Base-by-base conservation (phyloP, 805 yeast genomes). In the Hanseniaspora lindneri region DNA sequence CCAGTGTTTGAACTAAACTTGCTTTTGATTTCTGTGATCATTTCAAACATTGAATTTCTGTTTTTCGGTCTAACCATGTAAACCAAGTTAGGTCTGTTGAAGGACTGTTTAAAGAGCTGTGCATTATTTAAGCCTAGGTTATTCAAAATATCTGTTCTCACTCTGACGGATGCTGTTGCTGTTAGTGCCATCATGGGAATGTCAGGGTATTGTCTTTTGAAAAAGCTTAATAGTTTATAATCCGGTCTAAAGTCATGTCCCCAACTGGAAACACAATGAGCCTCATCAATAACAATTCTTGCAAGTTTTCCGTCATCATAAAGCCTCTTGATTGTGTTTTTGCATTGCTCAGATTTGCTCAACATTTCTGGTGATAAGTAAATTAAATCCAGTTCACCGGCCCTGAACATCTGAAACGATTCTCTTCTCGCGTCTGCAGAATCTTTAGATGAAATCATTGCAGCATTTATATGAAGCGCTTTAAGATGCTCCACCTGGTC, bases 181-280 rank as follows among this genome's bases (percentile, higher is more conserved):
- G 98, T 92, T 51, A 92, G 69, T 0, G 97, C 98, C 86, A 92
- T 87, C 52, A 92, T 70, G 1, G 98, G 98, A 4, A 86, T 76
- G 44, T 73, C 73, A 0, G 95, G 94, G 59, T 74, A 92, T 42
- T 76, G 73, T 17, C 66, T 63, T 58, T 86, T 86, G 63, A 92
- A 83, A 54, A 71, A 73, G 30, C 77, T 76, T 59, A 92, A 69
- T 10, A 80, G 82, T 57, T 87, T 84, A 66, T 92, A 92, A 63
- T 92, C 97, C 0, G 97, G 96, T 46, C 98, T 72, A 63, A 92
- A 92, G 64, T 92, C 98, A 64, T 92, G 98, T 19, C 98, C 98
- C 98, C 98, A 92, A 10, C 94, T 82, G 46, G 95, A 85, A 39
- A 92, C 94, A 72, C 98, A 92, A 66, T 92, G 98, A 0, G 98